phyloP scores from a whole-genome alignment of 257 asterid genomes.

The Misopates orontium region DNA sequence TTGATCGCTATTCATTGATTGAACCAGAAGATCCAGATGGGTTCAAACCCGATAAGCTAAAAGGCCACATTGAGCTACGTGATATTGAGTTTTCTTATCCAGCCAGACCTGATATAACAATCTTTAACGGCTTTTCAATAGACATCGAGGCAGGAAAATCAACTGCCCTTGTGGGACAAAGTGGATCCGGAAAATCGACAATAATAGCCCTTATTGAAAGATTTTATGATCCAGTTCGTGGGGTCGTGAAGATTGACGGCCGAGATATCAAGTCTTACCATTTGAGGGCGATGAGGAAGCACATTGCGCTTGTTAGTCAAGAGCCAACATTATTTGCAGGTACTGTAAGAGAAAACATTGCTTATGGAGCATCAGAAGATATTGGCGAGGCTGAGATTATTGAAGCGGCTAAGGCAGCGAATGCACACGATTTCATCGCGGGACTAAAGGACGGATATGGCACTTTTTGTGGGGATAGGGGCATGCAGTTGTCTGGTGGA shows the following conservation, averaged over 20 bases:
- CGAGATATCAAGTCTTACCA: conserved; percentile 64
- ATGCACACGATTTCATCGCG: conserved; percentile 77
- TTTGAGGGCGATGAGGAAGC: conserved; percentile 58
- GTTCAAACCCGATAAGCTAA: conserved; percentile 45
- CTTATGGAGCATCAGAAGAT: conserved; percentile 56
- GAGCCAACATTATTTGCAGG: conserved; percentile 82
- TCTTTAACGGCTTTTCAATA: conserved; percentile 68
- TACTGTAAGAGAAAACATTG: conserved; percentile 61
- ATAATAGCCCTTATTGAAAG: conserved; percentile 69
- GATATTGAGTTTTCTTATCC: conserved; percentile 77
- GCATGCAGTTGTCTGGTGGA: conserved; percentile 84
- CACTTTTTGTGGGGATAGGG: conserved; percentile 85
- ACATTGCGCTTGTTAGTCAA: conserved; percentile 80
- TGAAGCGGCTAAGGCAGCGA: conserved; percentile 78
- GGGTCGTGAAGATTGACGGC: conserved; percentile 67
- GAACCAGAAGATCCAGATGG: conserved; percentile 77
- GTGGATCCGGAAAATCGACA: conserved; percentile 91
- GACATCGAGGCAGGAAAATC: conserved; percentile 69
- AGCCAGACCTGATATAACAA: conserved; percentile 52
- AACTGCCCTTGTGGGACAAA: conserved; percentile 84
- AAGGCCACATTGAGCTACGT: conserved; percentile 55
- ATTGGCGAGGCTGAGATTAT: conserved; percentile 55
- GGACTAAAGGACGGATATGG: conserved; percentile 66
- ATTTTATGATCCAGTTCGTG: conserved; percentile 69
- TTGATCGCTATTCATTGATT: conserved; percentile 68